Evolutionary conservation across 345 rosid genomes (phyloP).

Genomic region (Euclidium syriacum): DNA sequence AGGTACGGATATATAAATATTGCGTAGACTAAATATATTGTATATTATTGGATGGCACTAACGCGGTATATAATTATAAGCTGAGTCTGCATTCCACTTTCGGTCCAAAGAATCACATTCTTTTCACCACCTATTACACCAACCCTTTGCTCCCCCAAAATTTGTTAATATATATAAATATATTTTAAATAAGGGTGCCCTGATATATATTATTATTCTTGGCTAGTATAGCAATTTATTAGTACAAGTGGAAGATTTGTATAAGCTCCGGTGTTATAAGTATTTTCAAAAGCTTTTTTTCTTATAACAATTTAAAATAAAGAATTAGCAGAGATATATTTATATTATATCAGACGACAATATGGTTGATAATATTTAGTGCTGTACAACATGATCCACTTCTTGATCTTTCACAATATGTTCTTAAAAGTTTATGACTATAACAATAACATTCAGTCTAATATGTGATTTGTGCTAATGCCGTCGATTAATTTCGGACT

Average conservation of each 20-base stretch:
- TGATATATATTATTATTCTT: too few species aligned
- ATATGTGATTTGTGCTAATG: too few species aligned
- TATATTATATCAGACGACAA: neutral
- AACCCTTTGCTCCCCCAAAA: slow-evolving; percentile 24
- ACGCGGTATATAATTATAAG: slow-evolving; percentile 21
- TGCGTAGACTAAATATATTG: too few species aligned
- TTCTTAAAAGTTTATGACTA: too few species aligned
- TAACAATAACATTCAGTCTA: too few species aligned
- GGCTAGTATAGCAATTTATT: slow-evolving; percentile 5
- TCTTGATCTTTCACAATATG: too few species aligned
- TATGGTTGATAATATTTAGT: neutral
- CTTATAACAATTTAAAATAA: neutral
- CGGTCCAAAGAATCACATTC: slow-evolving; percentile 23
- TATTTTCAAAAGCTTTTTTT: neutral
- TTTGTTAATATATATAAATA: neutral
- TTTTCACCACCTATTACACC: slow-evolving; percentile 23
- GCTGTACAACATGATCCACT: too few species aligned
- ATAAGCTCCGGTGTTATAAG: neutral
- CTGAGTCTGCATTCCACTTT: slow-evolving; percentile 33
- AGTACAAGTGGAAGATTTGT: slow-evolving; percentile 10
- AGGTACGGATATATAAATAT: neutral
- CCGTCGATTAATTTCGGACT: too few species aligned
- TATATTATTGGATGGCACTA: slow-evolving; percentile 12
- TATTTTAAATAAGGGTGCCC: neutral
- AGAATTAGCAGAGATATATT: neutral